Percentiles rank a stretch among this genome's conserved stretches.
phyloP scores from a whole-genome alignment of 176 grass and related monocot species.

The Bonia amplexicaulis region DNA sequence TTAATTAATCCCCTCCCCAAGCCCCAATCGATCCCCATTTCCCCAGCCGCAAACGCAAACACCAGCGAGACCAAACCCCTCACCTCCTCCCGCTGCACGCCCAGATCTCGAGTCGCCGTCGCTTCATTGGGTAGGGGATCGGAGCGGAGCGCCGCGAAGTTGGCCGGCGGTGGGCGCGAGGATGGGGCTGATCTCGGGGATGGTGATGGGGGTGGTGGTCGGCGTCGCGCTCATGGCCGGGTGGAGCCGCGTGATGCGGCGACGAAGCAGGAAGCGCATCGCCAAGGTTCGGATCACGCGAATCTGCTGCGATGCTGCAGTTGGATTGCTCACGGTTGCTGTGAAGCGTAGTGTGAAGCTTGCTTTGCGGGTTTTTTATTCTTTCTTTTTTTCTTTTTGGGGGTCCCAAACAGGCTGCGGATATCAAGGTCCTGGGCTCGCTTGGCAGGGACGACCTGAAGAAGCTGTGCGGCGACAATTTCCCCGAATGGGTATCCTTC shows the following conservation, averaged over 20 bases:
- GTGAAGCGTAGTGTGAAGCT: neutral
- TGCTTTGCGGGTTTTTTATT: neutral
- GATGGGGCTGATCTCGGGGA: constrained; percentile 88
- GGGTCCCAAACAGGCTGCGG: constrained; percentile 47
- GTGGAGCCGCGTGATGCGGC: constrained; percentile 77
- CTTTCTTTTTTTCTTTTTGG: neutral
- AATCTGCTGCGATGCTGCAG: neutral
- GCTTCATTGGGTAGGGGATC: neutral
- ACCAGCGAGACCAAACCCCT: neutral
- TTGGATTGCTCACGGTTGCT: neutral
- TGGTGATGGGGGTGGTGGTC: constrained; percentile 75
- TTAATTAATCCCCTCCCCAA: constrained; percentile 12
- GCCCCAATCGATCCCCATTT: neutral
- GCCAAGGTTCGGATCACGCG: constrained; percentile 50
- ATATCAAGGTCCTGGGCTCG: constrained; percentile 82
- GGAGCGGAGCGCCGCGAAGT: neutral
- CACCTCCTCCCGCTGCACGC: neutral
- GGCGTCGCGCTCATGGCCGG: constrained; percentile 80
- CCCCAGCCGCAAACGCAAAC: neutral
- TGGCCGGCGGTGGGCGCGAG: neutral
- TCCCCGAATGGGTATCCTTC: constrained; percentile 94
- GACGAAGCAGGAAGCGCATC: constrained; percentile 65
- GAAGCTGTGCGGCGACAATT: constrained; percentile 87
- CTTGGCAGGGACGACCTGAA: constrained; percentile 85
- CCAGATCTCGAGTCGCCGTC: constrained; percentile 5